These are phyloP conservation scores for Auricularia heimuer DNA, from an alignment of 768 basidiomycete species.

Conservation along the genomic window DNA sequence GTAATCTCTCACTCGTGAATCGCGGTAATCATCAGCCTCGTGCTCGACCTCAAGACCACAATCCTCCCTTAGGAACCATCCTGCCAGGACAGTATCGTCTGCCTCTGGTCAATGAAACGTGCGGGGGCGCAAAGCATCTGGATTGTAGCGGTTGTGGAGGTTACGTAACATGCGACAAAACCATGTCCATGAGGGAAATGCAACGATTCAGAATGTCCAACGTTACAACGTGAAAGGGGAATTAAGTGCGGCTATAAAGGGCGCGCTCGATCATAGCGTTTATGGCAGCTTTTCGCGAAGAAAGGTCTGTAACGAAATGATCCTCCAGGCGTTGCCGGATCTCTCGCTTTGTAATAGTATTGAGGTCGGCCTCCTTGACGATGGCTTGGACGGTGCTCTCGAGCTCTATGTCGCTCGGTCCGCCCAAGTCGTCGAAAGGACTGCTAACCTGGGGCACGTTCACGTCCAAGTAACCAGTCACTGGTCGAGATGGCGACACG, in stretches of 20 bases:
- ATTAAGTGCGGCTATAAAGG: slow-evolving; percentile 29
- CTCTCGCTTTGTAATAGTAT: slow-evolving; percentile 85
- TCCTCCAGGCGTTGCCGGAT: slow-evolving; percentile 78
- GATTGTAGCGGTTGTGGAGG: neutral
- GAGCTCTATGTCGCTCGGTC: slow-evolving; percentile 61
- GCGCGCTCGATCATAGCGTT: slow-evolving; percentile 70
- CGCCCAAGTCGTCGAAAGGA: slow-evolving; percentile 42
- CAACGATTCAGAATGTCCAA: neutral
- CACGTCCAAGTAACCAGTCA: slow-evolving; percentile 70
- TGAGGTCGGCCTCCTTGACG: slow-evolving; percentile 71
- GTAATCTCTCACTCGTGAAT: too few species aligned
- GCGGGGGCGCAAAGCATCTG: neutral
- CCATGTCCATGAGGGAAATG: neutral
- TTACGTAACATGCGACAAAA: neutral
- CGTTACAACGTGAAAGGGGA: neutral
- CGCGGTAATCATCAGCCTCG: too few species aligned
- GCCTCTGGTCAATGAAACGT: too few species aligned
- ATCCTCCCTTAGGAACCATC: too few species aligned
- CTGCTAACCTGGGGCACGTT: slow-evolving; percentile 45
- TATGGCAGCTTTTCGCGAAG: slow-evolving; percentile 58
- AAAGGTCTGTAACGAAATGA: slow-evolving; percentile 69
- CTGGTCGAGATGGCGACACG: slow-evolving; percentile 49
- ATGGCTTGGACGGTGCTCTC: slow-evolving; percentile 66
- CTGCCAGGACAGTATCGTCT: too few species aligned
- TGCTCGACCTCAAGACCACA: too few species aligned